Evolutionary conservation across 2,329 filamentous ascomycete genomes (phyloP), one percentile per base, ranked within the genome.

Genomic region (Orbilia ellipsospora): DNA sequence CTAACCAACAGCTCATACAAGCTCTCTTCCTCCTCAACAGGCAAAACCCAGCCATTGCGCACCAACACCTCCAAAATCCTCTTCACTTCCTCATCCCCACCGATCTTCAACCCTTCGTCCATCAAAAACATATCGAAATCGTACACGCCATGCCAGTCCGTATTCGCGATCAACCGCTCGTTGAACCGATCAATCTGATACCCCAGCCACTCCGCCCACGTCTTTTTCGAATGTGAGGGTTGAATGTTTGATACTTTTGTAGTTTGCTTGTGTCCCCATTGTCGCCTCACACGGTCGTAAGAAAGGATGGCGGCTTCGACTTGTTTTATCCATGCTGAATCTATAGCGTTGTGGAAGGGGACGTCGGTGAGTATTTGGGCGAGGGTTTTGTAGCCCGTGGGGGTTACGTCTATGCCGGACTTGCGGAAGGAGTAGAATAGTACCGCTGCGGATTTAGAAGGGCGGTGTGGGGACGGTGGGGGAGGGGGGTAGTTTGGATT

Each of bases 1-100:
- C 59, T 31, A 31, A 57, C 48, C 42, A 40, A 36, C 56, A 61
- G 44, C 51, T 74, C 62, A 42, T 54, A 63, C 10, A 51, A 44
- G 12, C 57, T 56, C 20, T 60, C 64, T 7, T 65, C 57, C 36
- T 69, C 64, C 26, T 48, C 56, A 10, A 69, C 28, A 12, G 64
- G 28, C 23, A 59, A 26, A n/a, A 69, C 60, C 72, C 72, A 75
- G 6, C 72, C 60, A 26, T 68, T 75, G 20, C 44, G 42, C n/a
- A 75, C 52, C 57, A 75, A 55, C 54, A 54, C 55, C 64, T 69
- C 72, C 57, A 75, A 31, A 20, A 69, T 61, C n/a, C 54, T 59
- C 48, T 28, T 75, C 4, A 75, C 31, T 31, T 65, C 72, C 13
- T 65, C 72, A 28, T 60, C 72, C 16, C 72, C 72, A 10, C 23